Base-by-base conservation (phyloP, 2,329 filamentous ascomycete genomes). In the Ceratocystis cacaofunesta region DNA sequence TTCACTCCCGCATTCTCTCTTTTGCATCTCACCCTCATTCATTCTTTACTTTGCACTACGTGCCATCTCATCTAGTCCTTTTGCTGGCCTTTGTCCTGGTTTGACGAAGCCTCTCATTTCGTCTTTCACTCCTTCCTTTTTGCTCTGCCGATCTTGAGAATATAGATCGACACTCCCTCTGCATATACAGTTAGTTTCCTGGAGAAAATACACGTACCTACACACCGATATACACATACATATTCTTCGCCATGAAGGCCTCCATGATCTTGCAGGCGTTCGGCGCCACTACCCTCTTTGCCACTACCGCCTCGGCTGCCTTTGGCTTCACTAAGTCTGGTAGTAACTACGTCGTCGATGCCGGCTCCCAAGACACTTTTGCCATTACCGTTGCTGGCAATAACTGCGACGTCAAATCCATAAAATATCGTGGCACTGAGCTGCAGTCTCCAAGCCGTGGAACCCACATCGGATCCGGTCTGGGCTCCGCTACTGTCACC, bases 371-470 rank as follows among this genome's bases (percentile, higher is more conserved):
- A 41, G 81, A 82, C 68, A 66, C 79, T 2, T 73, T 84, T 63
- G 72, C 78, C 46, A 79, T 83, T 68, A 78, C 78, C 2, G 77
- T 84, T 62, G 78, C 75, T 69, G 75, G 78, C 60, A 76, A 75
- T 17, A 85, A 75, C 71, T 86, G 84, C 69, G 85, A 86, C 69
- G 83, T 87, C 72, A 85, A 79, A 15, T 86, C 83, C 0, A 82
- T 87, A 72, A 78, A 79, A 64, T 86, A 79, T 71, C 79, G 81
- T 28, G 80, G 82, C 67, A 77, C 78, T 55, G 82, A 87, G 71
- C 77, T 84, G 6, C 85, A 87, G 72, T 81, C 82, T 69, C 68
- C 73, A 5, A 72, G 73, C 60, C 77, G 77, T 58, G 77, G 76
- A 28, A 80, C 79, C n/a, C 83, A 85, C 65, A 81, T 86, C 66